These are phyloP conservation scores for Tulasnella sp. DNA, from an alignment of 768 basidiomycete species.

Conservation along the genomic window DNA sequence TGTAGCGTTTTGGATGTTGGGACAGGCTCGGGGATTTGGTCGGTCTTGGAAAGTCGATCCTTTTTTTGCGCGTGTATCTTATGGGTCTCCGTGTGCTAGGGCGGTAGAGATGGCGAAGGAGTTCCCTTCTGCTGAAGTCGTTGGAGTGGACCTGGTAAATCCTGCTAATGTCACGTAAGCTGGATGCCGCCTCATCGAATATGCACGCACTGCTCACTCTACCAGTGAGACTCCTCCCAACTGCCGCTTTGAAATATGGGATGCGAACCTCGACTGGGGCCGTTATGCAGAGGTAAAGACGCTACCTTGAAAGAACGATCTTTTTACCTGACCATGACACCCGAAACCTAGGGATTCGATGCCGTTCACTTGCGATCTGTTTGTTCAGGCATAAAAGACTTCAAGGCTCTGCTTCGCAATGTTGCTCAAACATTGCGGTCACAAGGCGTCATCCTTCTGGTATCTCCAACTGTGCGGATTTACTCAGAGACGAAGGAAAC, in stretches of 20 bases:
- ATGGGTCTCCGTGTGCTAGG: neutral
- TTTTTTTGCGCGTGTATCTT: neutral
- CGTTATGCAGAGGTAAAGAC: constrained; percentile 12
- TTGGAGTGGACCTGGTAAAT: constrained; percentile 3
- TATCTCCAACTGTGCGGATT: neutral
- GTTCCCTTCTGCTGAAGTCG: constrained; percentile 13
- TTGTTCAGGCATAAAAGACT: neutral
- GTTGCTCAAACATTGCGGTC: constrained; percentile 20
- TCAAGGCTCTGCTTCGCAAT: neutral
- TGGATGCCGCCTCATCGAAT: no score
- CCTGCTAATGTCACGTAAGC: neutral
- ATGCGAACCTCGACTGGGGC: constrained; percentile 3
- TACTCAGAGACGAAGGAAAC: neutral
- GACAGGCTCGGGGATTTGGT: constrained; percentile 15
- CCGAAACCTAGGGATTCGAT: neutral
- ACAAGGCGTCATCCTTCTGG: constrained; percentile 10
- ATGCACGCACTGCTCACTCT: neutral
- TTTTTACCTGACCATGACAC: neutral
- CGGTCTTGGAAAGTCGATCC: neutral
- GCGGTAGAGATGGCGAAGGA: constrained; percentile 17
- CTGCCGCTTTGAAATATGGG: constrained; percentile 22
- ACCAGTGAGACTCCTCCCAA: neutral
- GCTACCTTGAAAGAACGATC: no score
- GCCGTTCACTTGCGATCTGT: constrained; percentile 16
- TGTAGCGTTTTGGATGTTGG: constrained; percentile 7